Conservation (phyloP, 2,329 filamentous ascomycete genomes). For the Zymoseptoria tritici region DNA sequence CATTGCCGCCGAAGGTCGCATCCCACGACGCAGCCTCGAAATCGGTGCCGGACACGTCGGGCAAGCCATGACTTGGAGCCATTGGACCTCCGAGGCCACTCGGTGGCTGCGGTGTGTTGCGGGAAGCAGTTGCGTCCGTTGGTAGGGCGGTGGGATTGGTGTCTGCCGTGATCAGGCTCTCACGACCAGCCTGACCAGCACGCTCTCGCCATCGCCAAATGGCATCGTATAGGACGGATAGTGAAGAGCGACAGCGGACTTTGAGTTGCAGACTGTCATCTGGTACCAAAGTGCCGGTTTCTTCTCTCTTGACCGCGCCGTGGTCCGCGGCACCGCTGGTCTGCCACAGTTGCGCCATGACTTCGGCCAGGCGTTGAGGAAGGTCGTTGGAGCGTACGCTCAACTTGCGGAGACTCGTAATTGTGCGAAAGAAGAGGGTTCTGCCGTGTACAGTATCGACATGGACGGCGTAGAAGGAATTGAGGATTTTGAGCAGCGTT, state of each 20-base stretch:
- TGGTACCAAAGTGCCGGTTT: conserved; percentile 14
- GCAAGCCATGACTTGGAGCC: conserved; percentile 9
- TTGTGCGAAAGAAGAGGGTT: conserved; percentile 62
- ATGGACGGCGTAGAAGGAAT: conserved; percentile 67
- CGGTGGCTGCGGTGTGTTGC: conserved; percentile 20
- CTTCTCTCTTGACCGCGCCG: conserved; percentile 24
- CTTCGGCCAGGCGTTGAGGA: conserved; percentile 69
- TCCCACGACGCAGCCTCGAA: conserved; percentile 26
- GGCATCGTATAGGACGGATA: conserved; percentile 77
- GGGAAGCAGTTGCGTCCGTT: conserved; percentile 17
- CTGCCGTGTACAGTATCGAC: conserved; percentile 62
- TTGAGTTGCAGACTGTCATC: conserved; percentile 71
- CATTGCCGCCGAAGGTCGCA: conserved; percentile 48
- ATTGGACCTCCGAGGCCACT: conserved; percentile 14
- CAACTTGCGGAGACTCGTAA: conserved; percentile 62
- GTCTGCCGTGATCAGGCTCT: conserved; percentile 53
- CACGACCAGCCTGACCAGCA: conserved; percentile 44
- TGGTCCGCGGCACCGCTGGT: conserved; percentile 34
- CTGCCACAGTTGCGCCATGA: conserved; percentile 86
- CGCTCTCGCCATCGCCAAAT: conserved; percentile 82
- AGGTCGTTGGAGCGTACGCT: conserved; percentile 73
- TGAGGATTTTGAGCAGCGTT: conserved; percentile 66
- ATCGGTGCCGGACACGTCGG: conserved; percentile 12
- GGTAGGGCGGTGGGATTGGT: conserved; percentile 63
- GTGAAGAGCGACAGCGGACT: conserved; percentile 75